A percentile compares a stretch with the other conserved stretches of the same genome.
Conservation (phyloP, 441 rosid species). For the Erodium texanum region DNA sequence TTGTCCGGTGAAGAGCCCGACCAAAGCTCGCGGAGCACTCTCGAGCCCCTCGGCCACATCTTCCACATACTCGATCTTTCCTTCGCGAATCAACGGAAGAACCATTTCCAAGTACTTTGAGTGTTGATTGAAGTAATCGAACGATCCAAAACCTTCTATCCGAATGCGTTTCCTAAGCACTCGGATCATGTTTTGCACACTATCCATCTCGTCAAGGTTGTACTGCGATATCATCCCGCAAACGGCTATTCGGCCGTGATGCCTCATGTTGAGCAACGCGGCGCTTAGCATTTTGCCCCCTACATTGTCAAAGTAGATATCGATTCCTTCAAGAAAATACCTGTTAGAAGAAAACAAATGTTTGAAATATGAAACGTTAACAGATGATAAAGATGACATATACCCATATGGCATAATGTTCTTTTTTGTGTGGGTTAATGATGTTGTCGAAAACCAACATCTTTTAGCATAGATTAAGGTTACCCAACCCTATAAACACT, state of each 20-base stretch:
- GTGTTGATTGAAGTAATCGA: conserved; percentile 21
- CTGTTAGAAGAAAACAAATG: conserved; percentile 10
- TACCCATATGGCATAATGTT: no score
- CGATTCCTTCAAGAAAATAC: conserved; percentile 28
- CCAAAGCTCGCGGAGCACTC: conserved; percentile 30
- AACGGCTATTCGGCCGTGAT: conserved; percentile 21
- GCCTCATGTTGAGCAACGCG: conserved; percentile 23
- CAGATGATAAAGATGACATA: no score
- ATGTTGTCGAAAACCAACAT: no score
- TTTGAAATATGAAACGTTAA: no score
- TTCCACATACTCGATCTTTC: conserved; percentile 33
- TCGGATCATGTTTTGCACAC: conserved; percentile 19
- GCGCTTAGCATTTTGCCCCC: conserved; percentile 35
- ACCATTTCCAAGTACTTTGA: conserved; percentile 30
- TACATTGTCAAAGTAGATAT: conserved; percentile 32
- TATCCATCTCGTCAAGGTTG: conserved; percentile 28
- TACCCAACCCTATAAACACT: no score
- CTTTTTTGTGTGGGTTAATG: no score
- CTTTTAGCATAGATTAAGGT: no score
- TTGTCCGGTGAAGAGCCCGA: conserved; percentile 35
- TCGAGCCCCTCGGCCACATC: conserved; percentile 39
- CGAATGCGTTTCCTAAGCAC: conserved; percentile 23
- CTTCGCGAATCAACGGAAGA: conserved; percentile 28
- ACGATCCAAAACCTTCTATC: conserved; percentile 30
- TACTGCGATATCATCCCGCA: conserved; percentile 45